Evolutionary conservation across 2,329 filamentous ascomycete species (phyloP), one percentile per base, ranked within the genome.

Genomic region (Helicocarpus griseus): DNA sequence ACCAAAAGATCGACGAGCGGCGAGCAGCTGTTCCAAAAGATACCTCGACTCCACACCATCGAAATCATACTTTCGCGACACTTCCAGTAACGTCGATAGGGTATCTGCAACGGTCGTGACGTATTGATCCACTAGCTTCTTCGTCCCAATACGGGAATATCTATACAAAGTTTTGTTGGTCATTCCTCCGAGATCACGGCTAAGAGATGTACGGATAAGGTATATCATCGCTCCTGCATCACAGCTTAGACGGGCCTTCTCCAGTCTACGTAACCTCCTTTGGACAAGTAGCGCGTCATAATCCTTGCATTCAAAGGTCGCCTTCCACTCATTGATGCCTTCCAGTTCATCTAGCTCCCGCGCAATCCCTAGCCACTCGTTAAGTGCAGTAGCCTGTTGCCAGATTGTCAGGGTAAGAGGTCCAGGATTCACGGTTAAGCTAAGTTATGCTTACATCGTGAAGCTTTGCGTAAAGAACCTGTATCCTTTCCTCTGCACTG

Each of bases 121-220:
- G 61, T 96, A 96, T 31, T 80, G 77, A 69, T 96, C 90, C 55
- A 95, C 91, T 56, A 95, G 70, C 53, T 79, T 76, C 70, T 96
- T 96, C 7, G 90, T 95, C 4, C 90, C 91, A 13, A 88, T 79
- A 63, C 93, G 84, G 0, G 86, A 87, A 64, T 93, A 87, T 51
- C 83, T 83, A 70, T 96, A 96, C 1, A 96, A 76, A 49, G 83
- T 79, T 39, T 85, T 77, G 61, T 89, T 86, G 55, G 87, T 88
- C 85, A 96, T 95, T 48, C 86, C 86, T 6, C 88, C 90, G 8
- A 95, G 73, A 60, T 90, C 84, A 41, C 90, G 83, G 36, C 85
- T 88, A 46, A 96, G 70, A 1, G 86, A 78, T 1, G 89, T 95
- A 26, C 90, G 82, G 35, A 95, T 77, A 35, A 93, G 75, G 62